phyloP scores from a whole-genome alignment of 495 filamentous ascomycete species.

The Aspergillus leporis region DNA sequence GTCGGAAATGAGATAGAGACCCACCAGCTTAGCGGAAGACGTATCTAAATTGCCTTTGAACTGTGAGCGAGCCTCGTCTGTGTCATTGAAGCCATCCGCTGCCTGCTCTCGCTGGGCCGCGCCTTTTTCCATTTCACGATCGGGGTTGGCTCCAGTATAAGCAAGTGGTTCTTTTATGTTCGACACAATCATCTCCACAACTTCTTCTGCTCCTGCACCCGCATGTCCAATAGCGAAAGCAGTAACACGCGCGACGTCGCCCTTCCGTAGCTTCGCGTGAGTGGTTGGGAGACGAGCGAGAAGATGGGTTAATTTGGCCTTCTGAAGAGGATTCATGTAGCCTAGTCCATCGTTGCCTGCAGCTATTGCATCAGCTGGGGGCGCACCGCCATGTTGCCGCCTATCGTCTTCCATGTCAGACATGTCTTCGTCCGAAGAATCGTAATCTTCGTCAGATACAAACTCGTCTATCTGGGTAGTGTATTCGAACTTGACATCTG shows the following conservation, averaged over 20 bases:
- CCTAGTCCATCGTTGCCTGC: slow-evolving; percentile 55
- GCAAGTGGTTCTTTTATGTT: slow-evolving; percentile 75
- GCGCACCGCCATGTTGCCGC: slow-evolving; percentile 54
- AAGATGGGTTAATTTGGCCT: slow-evolving; percentile 78
- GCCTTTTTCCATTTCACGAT: slow-evolving; percentile 44
- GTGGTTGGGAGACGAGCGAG: slow-evolving; percentile 78
- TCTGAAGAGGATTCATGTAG: slow-evolving; percentile 82
- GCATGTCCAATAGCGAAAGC: slow-evolving; percentile 90
- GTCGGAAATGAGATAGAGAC: slow-evolving; percentile 83
- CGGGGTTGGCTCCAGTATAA: slow-evolving; percentile 60
- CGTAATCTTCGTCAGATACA: slow-evolving; percentile 79
- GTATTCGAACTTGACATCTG: slow-evolving; percentile 69
- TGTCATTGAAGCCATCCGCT: slow-evolving; percentile 30
- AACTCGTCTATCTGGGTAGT: slow-evolving; percentile 72
- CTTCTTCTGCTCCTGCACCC: slow-evolving; percentile 76
- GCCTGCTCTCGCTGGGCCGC: slow-evolving; percentile 39
- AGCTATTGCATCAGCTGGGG: slow-evolving; percentile 45
- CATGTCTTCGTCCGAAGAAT: slow-evolving; percentile 85
- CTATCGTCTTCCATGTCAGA: slow-evolving; percentile 71
- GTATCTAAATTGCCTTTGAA: slow-evolving; percentile 59
- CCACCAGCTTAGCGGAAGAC: slow-evolving; percentile 75
- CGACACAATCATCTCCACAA: slow-evolving; percentile 80
- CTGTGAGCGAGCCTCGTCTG: slow-evolving; percentile 19
- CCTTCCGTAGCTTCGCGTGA: slow-evolving; percentile 72
- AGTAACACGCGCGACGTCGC: slow-evolving; percentile 83